Conservation (phyloP, 108 stramenopile species). For the Skeletonema costatum region DNA sequence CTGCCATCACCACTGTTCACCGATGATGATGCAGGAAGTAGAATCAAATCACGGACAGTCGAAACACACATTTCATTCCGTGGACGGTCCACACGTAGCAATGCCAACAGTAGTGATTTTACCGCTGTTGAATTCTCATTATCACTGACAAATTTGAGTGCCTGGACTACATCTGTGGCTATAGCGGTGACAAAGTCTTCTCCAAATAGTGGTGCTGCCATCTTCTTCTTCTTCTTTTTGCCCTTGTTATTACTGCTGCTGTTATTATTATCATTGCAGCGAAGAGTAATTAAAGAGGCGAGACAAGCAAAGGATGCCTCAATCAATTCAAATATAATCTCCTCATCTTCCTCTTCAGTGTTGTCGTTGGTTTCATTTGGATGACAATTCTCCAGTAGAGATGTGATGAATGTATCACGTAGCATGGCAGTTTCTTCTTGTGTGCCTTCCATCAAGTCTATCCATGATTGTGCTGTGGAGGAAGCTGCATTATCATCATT, state of each 20-base stretch:
- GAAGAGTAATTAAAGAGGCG: conserved; percentile 5
- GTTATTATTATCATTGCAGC: background rate
- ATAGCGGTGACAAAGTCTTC: conserved; percentile 14
- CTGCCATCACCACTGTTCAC: background rate
- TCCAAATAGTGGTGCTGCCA: conserved; percentile 18
- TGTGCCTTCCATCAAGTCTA: background rate
- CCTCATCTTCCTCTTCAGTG: background rate
- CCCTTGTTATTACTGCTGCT: background rate
- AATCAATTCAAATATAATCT: conserved; percentile 3
- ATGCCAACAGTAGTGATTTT: conserved; percentile 8
- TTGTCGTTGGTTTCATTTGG: background rate
- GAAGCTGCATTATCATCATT: background rate
- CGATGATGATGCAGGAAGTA: conserved; percentile 12
- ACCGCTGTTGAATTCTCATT: background rate
- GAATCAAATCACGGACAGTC: conserved; percentile 20
- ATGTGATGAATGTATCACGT: background rate
- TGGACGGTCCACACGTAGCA: conserved; percentile 18
- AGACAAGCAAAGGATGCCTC: conserved; percentile 6
- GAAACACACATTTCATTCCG: conserved; percentile 23
- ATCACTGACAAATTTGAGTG: background rate
- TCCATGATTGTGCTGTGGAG: background rate
- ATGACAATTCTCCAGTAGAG: background rate
- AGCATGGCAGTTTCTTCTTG: background rate
- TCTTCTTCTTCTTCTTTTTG: background rate
- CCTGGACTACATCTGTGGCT: conserved; percentile 16